phyloP scores from a whole-genome alignment of 345 rosid species.

The Dimocarpus longan region DNA sequence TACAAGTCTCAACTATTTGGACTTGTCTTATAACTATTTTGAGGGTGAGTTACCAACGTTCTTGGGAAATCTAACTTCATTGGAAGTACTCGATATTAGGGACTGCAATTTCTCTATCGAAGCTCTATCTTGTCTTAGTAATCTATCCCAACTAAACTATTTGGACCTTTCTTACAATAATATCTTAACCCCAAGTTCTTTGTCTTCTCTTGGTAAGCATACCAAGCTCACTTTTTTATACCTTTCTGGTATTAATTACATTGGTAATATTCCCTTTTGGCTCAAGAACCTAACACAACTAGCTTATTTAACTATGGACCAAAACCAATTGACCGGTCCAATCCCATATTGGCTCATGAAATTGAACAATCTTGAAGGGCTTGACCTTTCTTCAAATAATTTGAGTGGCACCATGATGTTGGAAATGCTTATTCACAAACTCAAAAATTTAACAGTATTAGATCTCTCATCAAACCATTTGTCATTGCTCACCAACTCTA shows the following conservation, averaged over 20 bases:
- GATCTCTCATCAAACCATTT: too few species aligned
- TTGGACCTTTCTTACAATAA: neutral
- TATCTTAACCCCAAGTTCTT: neutral
- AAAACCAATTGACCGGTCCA: too few species aligned
- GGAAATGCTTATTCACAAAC: too few species aligned
- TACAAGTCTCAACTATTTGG: neutral
- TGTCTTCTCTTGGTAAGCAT: neutral
- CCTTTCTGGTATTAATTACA: too few species aligned
- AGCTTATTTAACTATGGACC: rapidly evolving
- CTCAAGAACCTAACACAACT: slow-evolving; percentile 3
- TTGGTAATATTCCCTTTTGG: too few species aligned
- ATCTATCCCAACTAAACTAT: neutral
- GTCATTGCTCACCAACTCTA: too few species aligned
- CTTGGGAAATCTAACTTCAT: neutral
- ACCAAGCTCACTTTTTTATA: neutral
- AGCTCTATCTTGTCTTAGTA: slow-evolving; percentile 1
- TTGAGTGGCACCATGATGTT: too few species aligned
- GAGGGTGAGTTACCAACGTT: neutral
- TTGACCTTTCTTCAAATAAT: too few species aligned
- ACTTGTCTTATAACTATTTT: neutral
- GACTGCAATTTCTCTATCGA: neutral
- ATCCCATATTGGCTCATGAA: too few species aligned
- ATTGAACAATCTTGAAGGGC: too few species aligned
- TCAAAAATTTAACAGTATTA: too few species aligned
- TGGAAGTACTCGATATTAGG: neutral